Evolutionary conservation across 2,329 filamentous ascomycete genomes (phyloP).

Genomic region (Fusarium torreyae): DNA sequence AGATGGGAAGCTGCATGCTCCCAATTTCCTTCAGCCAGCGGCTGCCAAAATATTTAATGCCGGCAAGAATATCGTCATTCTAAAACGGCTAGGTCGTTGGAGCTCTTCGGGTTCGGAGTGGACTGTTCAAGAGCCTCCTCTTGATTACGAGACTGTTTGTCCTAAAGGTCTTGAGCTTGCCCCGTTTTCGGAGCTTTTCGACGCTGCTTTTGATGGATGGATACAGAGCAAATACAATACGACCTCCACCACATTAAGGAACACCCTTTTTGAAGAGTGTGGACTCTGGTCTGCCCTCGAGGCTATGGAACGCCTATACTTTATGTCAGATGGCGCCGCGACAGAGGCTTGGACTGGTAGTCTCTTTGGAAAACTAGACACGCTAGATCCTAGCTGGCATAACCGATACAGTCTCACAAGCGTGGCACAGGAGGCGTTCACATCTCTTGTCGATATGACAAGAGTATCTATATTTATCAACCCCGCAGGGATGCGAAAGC

Average conservation of each 20-base stretch:
- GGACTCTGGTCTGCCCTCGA: slow-evolving; percentile 76
- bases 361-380: slow-evolving; percentile 83
- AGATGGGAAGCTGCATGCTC: slow-evolving; percentile 75
- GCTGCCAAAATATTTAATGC: slow-evolving; percentile 84
- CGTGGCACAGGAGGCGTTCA: slow-evolving; percentile 80
- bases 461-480: slow-evolving; percentile 73
- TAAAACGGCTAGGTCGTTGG: slow-evolving; percentile 78
- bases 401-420: slow-evolving; percentile 88
- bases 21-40: slow-evolving; percentile 80
- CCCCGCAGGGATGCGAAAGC: slow-evolving; percentile 57
- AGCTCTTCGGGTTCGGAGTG: slow-evolving; percentile 53
- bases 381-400: slow-evolving; percentile 74
- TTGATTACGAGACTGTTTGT: slow-evolving; percentile 73
- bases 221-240: slow-evolving; percentile 81
- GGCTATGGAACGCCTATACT: slow-evolving; percentile 79
- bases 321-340: slow-evolving; percentile 81
- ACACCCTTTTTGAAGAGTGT: slow-evolving; percentile 77
- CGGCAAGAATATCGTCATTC: slow-evolving; percentile 88
- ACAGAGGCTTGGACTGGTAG: slow-evolving; percentile 76
- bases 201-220: slow-evolving; percentile 79
- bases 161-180: slow-evolving; percentile 64
- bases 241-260: slow-evolving; percentile 76
- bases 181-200: slow-evolving; percentile 83
- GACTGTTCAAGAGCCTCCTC: slow-evolving; percentile 57
- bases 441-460: slow-evolving; percentile 69